Evolutionary conservation across 225 moss, liverwort and hornwort species (phyloP).

Genomic region (Pseudoscleropodium purum): DNA sequence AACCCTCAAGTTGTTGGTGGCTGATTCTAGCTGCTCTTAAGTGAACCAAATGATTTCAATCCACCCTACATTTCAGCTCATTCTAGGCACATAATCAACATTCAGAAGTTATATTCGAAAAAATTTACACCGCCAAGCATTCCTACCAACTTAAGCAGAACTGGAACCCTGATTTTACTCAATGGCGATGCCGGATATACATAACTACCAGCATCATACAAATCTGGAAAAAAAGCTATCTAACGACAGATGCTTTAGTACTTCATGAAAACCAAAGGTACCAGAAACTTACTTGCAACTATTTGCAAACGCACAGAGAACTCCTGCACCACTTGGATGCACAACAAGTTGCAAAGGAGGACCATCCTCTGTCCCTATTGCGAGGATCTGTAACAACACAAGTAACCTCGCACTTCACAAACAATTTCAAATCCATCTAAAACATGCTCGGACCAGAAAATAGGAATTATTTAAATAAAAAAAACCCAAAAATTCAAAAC

Average conservation of each 20-base stretch:
- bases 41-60: background rate
- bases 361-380: slow-evolving; percentile 34
- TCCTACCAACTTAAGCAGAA: background rate
- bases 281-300: slow-evolving; percentile 55
- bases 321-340: slow-evolving; percentile 65
- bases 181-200: background rate
- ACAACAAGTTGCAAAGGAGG: slow-evolving; percentile 55
- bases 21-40: background rate
- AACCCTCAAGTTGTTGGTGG: background rate
- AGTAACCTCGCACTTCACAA: background rate
- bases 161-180: background rate
- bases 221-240: background rate
- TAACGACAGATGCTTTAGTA: background rate
- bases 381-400: slow-evolving; percentile 24
- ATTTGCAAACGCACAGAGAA: slow-evolving; percentile 49
- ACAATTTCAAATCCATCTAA: background rate
- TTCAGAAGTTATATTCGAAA: background rate
- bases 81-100: background rate
- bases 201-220: background rate
- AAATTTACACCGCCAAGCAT: background rate
- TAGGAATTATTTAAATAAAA: background rate
- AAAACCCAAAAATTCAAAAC: background rate
- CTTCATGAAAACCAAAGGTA: background rate
- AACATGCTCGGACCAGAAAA: background rate
- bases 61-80: background rate